Evolutionary conservation across 768 basidiomycete genomes (phyloP), one percentile per base, ranked within the genome.

Genomic region (Suillus plorans): DNA sequence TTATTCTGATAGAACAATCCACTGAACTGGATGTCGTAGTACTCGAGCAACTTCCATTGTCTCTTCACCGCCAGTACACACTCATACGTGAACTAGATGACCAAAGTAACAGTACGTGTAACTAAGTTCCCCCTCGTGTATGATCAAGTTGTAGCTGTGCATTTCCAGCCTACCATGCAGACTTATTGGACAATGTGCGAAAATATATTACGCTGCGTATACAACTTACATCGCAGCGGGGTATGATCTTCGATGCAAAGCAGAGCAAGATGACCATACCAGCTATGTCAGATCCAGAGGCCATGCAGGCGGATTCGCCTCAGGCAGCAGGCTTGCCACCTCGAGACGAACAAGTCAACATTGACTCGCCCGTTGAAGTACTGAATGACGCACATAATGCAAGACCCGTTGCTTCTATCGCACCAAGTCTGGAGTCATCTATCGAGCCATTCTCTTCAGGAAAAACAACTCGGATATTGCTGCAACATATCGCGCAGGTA

Each of bases 1-100:
- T 7, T 42, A 56, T 36, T 22, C 45, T 52, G 20, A 8, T 41
- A 41, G 31, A 28, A 49, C 58, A 61, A 52, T 53, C 37, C 58
- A 52, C 20, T 20, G 58, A 60, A 41, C 41, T 50, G 60, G 60
- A 41, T 44, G 31, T 25, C 53, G 37, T 60, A 95, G 92, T 88
- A 57, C 81, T 94, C 60, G 90, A 92, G 65, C 90, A 93, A 72
- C 76, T 95, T 9, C 93, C 93, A 1, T 77, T 92, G 62, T 87
- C 89, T 34, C 73, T 94, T 25, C 87, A 89, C 64, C 81, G 93
- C 52, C 88, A 89, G 61, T 88, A 87, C 70, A 81, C 83, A 37
- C 79, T 95, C 37, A 83, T 93, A 75, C 80, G 81, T 8, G 92
- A 95, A 73, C 78, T 93, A 42, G 93, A 94, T 68, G 80, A 86